Percentiles rank a stretch among this genome's conserved stretches.
Evolutionary conservation across 345 rosid species (phyloP).

Genomic region (Theobroma cacao): DNA sequence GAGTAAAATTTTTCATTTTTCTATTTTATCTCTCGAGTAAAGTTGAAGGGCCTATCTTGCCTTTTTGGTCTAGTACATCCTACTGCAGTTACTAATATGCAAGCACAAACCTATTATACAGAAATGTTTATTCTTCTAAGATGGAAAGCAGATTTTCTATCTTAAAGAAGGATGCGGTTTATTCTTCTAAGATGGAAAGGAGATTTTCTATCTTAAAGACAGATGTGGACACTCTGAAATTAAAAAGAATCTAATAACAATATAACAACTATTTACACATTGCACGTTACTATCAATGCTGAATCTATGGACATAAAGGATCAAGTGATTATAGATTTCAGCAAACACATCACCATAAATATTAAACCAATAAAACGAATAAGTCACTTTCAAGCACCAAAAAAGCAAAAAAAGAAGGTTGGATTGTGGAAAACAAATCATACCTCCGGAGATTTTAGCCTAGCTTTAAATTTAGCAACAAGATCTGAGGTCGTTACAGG

Average conservation of each 20-base stretch:
- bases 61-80: not conserved
- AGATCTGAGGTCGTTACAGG: slow-evolving; percentile 88
- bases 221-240: not conserved
- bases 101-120: not conserved
- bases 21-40: not conserved
- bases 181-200: not conserved
- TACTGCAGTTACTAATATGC: not conserved
- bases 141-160: not conserved
- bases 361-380: not conserved
- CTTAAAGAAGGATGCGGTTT: not conserved
- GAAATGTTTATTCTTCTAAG: not conserved
- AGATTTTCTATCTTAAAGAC: not conserved
- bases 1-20: not conserved
- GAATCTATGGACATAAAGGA: not conserved
- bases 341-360: not conserved
- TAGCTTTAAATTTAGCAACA: slow-evolving; percentile 76
- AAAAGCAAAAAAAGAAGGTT: not conserved
- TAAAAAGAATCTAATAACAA: not conserved
- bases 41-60: not conserved
- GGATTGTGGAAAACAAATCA: not conserved
- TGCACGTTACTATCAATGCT: not conserved
- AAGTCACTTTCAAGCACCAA: not conserved
- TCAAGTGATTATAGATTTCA: not conserved
- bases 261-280: not conserved
- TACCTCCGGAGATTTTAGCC: slow-evolving; percentile 74